A percentile compares a stretch with the other conserved stretches of the same genome.
phyloP scores from a whole-genome alignment of 139 green algal genomes.

The Chlorella sp. region DNA sequence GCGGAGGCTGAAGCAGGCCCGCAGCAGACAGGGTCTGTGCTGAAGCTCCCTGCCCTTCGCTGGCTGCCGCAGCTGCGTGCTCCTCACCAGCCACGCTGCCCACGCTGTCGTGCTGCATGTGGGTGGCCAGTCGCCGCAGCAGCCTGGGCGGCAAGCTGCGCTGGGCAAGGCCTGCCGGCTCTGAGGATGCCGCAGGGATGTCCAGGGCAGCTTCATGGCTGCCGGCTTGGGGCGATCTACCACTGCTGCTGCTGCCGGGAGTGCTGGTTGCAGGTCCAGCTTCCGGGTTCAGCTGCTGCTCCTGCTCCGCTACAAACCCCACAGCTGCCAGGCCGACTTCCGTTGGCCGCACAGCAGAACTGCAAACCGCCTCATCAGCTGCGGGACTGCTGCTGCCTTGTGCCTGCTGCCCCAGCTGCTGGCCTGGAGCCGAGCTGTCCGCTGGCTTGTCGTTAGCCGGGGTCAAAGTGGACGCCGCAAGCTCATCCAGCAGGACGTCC shows the following conservation, averaged over 20 bases:
- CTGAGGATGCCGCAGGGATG: too few species aligned
- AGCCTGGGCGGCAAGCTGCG: not conserved
- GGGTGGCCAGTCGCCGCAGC: not conserved
- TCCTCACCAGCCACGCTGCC: not conserved
- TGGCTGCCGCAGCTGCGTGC: not conserved
- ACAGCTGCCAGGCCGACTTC: not conserved
- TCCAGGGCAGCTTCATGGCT: too few species aligned
- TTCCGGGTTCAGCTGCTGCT: not conserved
- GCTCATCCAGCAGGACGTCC: too few species aligned
- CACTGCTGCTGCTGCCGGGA: not conserved
- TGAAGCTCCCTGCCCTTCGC: not conserved
- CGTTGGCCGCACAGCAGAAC: too few species aligned
- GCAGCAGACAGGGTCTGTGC: not conserved
- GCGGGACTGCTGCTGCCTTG: not conserved
- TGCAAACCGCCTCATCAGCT: not conserved
- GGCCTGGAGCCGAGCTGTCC: not conserved
- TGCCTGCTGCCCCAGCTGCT: not conserved
- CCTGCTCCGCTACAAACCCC: too few species aligned
- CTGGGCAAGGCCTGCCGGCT: not conserved
- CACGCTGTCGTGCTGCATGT: constrained; percentile 11
- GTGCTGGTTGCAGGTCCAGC: not conserved
- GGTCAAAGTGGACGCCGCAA: not conserved
- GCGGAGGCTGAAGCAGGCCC: too few species aligned
- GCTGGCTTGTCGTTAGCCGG: not conserved
- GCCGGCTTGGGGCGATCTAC: too few species aligned